Evolutionary conservation across 177 flowering plant species (phyloP).

Genomic region (Vitis hybrid): DNA sequence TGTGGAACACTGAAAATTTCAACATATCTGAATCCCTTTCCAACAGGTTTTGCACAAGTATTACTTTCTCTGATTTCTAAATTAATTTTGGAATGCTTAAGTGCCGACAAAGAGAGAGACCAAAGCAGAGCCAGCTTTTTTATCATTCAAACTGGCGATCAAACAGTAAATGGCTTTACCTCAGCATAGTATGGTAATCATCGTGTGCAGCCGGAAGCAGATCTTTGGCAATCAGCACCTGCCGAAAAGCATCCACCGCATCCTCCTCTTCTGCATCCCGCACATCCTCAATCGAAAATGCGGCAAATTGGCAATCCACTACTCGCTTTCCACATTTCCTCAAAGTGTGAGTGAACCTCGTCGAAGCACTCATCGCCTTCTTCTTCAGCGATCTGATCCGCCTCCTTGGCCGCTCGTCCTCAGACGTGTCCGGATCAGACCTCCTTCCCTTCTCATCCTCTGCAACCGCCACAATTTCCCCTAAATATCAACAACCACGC

Average conservation of each 20-base stretch:
- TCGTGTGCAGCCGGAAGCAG: conserved; percentile 66
- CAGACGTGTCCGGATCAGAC: conserved; percentile 42
- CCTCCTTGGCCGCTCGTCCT: conserved; percentile 54
- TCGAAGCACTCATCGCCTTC: conserved; percentile 66
- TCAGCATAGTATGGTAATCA: conserved; percentile 77
- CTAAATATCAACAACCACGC: conserved; percentile 13
- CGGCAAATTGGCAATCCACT: conserved; percentile 37
- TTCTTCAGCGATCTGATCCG: conserved; percentile 55
- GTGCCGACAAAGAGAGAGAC: neutral
- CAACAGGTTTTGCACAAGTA: no score
- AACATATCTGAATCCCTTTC: no score
- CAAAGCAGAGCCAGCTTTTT: neutral
- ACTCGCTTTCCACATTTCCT: conserved; percentile 56
- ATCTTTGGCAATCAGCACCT: conserved; percentile 49
- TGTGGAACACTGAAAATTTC: no score
- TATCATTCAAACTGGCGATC: no score
- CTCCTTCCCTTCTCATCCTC: conserved; percentile 42
- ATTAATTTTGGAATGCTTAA: neutral
- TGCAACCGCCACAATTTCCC: conserved; percentile 29
- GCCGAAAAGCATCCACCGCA: conserved; percentile 59
- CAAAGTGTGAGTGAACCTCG: conserved; percentile 40
- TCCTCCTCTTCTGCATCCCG: conserved; percentile 72
- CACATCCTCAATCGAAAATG: conserved; percentile 61
- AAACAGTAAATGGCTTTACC: conserved; percentile 32
- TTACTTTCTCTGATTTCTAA: no score